Percentiles rank a stretch among this genome's conserved stretches.
phyloP scores from a whole-genome alignment of 2,329 filamentous ascomycete species.

The Cercospora brassicicola region DNA sequence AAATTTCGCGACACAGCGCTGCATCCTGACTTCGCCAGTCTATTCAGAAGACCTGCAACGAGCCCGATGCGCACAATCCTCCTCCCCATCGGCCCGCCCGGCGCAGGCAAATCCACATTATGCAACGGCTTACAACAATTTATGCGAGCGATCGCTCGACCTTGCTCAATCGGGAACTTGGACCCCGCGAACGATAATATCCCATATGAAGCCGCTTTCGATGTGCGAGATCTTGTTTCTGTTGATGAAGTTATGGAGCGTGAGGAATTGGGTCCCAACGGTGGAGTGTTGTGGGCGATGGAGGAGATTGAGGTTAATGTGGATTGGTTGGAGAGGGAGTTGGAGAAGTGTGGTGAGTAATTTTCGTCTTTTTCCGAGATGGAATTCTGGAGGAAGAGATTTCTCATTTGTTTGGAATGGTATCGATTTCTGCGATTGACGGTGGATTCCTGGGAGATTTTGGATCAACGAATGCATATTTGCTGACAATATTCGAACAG shows the following conservation, averaged over 20 bases:
- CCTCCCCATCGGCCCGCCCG: slow-evolving; percentile 69
- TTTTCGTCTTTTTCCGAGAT: too few relatives aligned
- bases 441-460: neutral
- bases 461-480: neutral
- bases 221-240: slow-evolving; percentile 84
- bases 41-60: too few relatives aligned
- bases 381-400: too few relatives aligned
- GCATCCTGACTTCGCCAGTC: neutral
- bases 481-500: slow-evolving; percentile 39
- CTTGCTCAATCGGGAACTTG: slow-evolving; percentile 92
- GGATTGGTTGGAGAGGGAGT: slow-evolving; percentile 81
- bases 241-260: slow-evolving; percentile 94
- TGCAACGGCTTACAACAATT: slow-evolving; percentile 99
- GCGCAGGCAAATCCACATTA: slow-evolving; percentile 94
- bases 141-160: slow-evolving; percentile 89
- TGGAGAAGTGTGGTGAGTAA: slow-evolving; percentile 60
- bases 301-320: slow-evolving; percentile 94
- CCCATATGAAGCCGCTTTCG: slow-evolving; percentile 82
- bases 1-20: neutral
- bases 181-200: slow-evolving; percentile 95
- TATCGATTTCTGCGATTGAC: too few relatives aligned
- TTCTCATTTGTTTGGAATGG: too few relatives aligned
- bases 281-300: slow-evolving; percentile 86
- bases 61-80: slow-evolving; percentile 31
- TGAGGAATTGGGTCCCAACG: slow-evolving; percentile 87